Base-by-base conservation (phyloP, 495 filamentous ascomycete species). In the Penicillium flavigenum region DNA sequence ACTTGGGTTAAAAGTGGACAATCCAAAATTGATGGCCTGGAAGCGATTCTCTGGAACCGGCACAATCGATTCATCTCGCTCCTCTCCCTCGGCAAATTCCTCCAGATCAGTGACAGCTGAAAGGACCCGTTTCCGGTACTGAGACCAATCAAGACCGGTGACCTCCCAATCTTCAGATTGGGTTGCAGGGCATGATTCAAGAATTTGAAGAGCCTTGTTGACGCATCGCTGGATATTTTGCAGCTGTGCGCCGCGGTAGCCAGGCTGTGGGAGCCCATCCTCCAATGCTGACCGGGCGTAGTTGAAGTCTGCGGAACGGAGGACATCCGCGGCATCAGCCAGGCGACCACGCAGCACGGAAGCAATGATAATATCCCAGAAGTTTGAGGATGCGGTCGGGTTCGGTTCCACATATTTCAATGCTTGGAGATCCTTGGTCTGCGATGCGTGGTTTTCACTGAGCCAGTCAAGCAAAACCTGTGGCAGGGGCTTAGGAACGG, bases 401-500 rank as follows among this genome's bases (percentile, higher is more conserved):
- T 86, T 88, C 3, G 88, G 89, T 45, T 81, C 75, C 54, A 85
- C 69, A 24, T 77, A 76, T 57, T 81, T 73, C 38, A 96, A 73
- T 12, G 84, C 72, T 39, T 82, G 74, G 4, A 88, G 63, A 57
- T 88, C 86, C 45, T 78, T 73, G 20, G 71, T 70, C 58, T 84
- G 85, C 26, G 86, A 74, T 46, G 84, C 79, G 64, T 93, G 86
- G 61, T 88, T 80, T 3, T 77, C 76, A 50, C 89, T 78, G 38
- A 95, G 76, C 91, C 91, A 97, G 57, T 87, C 80, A 22, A 95
- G 78, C 16, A 97, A 75, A 29, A 90, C 77, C 60, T 85, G 84
- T 14, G 92, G 89, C 6, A 93, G 72, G 6, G 88, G 80, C 20
- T 60, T 70, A 19, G 72, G 66, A 12, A 73, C 72, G 47, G 71